Evolutionary conservation across 106 monocot genomes (phyloP), one percentile per base, ranked within the genome.

Genomic region (Dendrobium nobile): DNA sequence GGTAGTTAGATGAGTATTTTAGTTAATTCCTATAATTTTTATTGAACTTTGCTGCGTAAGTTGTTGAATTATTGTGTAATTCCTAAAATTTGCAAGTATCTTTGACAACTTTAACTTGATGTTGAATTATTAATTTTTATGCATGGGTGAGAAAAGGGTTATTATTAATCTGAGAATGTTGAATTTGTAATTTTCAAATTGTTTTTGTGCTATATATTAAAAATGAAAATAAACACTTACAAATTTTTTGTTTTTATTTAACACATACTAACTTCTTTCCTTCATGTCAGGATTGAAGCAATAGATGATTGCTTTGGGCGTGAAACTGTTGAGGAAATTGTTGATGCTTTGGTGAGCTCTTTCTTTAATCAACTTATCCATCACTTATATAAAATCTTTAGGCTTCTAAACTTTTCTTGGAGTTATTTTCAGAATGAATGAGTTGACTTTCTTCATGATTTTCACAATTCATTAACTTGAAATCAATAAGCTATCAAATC

Each of bases 251-350:
- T 9, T 68, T 31, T 68, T 31, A 28, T 68, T 68, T 26, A 26
- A 68, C 68, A 28, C 26, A 13, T 15, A 20, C 41, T 22, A 22
- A 74, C 6, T 5, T 43, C n/a, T n/a, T 20, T 40, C 15, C 40
- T 37, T 40, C 72, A 73, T 18, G 42, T 74, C 88, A 98, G 98
- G 84, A 81, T 98, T 47, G 92, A 95, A 79, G 83, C 75, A 15
- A 91, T 98, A 59, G 92, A 95, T 84, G 89, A 87, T 80, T 98
- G 98, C 80, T 98, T 98, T 86, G 82, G 95, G 64, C 92, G 61
- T 78, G 95, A 93, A 51, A 95, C 98, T 19, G 85, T 95, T 72
- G 98, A 95, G 85, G 98, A 98, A 83, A 98, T 98, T 67, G 81
- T 98, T 54, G 92, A 95, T 80, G 92, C 92, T 78, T 78, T 98